phyloP scores from a whole-genome alignment of 2,329 filamentous ascomycete genomes.

The Nemania sp. region DNA sequence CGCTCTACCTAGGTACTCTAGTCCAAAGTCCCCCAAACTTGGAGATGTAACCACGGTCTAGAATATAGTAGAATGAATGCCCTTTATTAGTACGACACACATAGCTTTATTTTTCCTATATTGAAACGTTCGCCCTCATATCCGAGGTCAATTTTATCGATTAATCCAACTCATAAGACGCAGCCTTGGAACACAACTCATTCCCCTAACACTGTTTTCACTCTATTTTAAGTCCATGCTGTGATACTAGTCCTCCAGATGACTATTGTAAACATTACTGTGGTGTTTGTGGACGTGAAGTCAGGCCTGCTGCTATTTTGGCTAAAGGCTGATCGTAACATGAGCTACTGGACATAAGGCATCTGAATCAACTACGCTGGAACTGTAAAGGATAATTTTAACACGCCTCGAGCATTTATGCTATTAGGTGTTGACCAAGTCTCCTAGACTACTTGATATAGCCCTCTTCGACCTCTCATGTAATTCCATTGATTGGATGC shows the following conservation, averaged over 20 bases:
- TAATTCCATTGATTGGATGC: not conserved
- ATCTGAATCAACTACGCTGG: constrained; percentile 5
- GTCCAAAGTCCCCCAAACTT: constrained; percentile 13
- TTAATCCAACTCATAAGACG: constrained; percentile 6
- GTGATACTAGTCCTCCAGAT: not conserved
- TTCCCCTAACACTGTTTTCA: not conserved
- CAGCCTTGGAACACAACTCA: constrained; percentile 7
- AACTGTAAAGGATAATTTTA: not conserved
- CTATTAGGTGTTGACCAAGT: not conserved
- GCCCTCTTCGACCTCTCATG: not conserved
- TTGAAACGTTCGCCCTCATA: not conserved
- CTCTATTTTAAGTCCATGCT: not conserved
- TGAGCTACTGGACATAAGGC: not conserved
- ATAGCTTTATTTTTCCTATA: constrained; percentile 1
- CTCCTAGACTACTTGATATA: not conserved
- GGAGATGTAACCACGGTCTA: constrained; percentile 11
- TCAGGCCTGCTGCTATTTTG: constrained; percentile 2
- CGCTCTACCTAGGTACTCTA: constrained; percentile 9
- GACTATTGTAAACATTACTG: not conserved
- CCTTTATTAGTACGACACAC: constrained; percentile 12
- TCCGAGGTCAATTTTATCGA: constrained; percentile 9
- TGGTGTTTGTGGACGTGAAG: not conserved
- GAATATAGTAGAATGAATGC: not conserved
- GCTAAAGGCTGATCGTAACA: not conserved
- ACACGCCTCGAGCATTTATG: constrained; percentile 1